Evolutionary conservation across 2,329 filamentous ascomycete genomes (phyloP).

Genomic region (Peltaster fructicola): DNA sequence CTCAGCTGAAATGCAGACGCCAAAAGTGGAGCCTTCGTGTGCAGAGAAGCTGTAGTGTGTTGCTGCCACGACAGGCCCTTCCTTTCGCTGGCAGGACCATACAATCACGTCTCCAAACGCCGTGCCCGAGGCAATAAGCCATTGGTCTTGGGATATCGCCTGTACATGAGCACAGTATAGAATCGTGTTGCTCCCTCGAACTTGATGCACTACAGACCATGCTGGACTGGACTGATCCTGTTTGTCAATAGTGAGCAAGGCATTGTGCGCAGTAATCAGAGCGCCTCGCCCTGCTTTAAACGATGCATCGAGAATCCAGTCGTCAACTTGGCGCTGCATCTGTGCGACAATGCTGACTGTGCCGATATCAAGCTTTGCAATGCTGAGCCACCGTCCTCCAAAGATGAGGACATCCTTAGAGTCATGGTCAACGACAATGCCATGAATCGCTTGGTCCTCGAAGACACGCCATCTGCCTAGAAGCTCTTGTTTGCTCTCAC

Average conservation of each 20-base stretch:
- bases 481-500: conserved; percentile 10
- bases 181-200: conserved; percentile 59
- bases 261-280: conserved; percentile 80
- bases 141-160: conserved; percentile 38
- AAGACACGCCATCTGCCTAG: conserved; percentile 37
- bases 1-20: conserved; percentile 56
- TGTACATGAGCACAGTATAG: conserved; percentile 68
- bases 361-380: neutral
- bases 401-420: conserved; percentile 39
- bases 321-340: conserved; percentile 32
- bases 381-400: conserved; percentile 43
- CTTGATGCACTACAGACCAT: conserved; percentile 8
- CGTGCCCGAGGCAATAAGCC: conserved; percentile 74
- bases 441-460: conserved; percentile 53
- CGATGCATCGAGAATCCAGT: conserved; percentile 61
- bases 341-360: neutral
- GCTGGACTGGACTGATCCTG: neutral
- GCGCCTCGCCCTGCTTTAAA: too few species aligned
- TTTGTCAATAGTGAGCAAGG: conserved; percentile 33
- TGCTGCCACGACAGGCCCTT: conserved; percentile 11
- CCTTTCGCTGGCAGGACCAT: conserved; percentile 46
- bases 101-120: conserved; percentile 88
- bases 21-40: conserved; percentile 90
- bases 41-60: conserved; percentile 41
- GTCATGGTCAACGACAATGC: conserved; percentile 35